A percentile compares a stretch with the other conserved stretches of the same genome.
Evolutionary conservation across 331 rosid genomes (phyloP).

Genomic region (Quercus phellos): DNA sequence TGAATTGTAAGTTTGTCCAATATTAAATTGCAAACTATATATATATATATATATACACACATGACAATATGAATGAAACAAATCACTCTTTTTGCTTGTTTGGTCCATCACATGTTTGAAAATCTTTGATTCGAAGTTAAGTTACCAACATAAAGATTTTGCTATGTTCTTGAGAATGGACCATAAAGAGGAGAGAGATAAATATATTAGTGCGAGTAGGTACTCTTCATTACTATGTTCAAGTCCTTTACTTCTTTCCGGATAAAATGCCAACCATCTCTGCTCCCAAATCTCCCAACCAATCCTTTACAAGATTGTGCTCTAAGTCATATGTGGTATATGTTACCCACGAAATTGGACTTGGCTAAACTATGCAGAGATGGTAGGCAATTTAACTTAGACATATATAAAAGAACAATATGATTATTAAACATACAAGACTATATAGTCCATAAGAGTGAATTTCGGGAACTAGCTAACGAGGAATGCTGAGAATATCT

Average conservation of each 20-base stretch:
- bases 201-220: background rate
- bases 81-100: no score
- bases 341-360: constrained; percentile 11
- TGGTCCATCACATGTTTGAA: background rate
- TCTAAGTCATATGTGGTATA: constrained; percentile 4
- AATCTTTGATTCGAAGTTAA: background rate
- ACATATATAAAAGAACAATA: constrained; percentile 10
- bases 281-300: constrained; percentile 35
- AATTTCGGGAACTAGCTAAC: constrained; percentile 22
- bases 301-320: constrained; percentile 3
- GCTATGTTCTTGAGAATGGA: background rate
- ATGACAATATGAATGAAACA: no score
- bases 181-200: background rate
- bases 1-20: no score
- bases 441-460: background rate
- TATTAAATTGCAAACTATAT: no score
- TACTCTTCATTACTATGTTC: constrained; percentile 10
- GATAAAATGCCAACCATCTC: constrained; percentile 86
- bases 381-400: constrained; percentile 61
- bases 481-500: constrained; percentile 36
- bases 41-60: no score
- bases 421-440: constrained; percentile 28
- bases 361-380: constrained; percentile 39
- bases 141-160: background rate
- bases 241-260: constrained; percentile 21